Evolutionary conservation across 2,329 filamentous ascomycete species (phyloP).

Genomic region (Helotiales sp.): DNA sequence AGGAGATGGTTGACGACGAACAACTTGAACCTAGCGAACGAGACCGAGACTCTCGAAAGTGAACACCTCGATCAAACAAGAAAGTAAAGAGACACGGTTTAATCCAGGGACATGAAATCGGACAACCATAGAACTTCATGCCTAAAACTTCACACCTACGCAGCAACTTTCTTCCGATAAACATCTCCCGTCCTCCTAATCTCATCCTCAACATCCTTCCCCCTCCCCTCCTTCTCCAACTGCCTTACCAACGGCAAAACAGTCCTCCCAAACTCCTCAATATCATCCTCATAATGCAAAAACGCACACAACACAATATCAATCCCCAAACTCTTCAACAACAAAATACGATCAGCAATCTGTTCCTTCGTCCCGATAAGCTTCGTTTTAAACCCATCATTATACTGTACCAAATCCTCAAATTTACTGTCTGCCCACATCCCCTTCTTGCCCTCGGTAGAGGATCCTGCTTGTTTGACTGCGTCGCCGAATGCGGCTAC

Average conservation of each 20-base stretch:
- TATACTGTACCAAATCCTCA: slow-evolving; percentile 54
- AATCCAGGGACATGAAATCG: too few relatives aligned
- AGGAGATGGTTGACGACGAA: too few relatives aligned
- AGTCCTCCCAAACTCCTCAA: slow-evolving; percentile 47
- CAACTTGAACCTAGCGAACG: too few relatives aligned
- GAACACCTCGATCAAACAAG: too few relatives aligned
- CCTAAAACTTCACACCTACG: not conserved
- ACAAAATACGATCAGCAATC: slow-evolving; percentile 48
- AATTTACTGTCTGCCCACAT: slow-evolving; percentile 55
- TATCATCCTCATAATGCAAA: slow-evolving; percentile 53
- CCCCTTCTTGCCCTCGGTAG: slow-evolving; percentile 47
- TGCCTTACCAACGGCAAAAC: slow-evolving; percentile 48
- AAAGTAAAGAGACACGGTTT: too few relatives aligned
- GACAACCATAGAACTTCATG: not conserved
- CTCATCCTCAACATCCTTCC: slow-evolving; percentile 47
- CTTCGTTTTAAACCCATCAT: slow-evolving; percentile 57
- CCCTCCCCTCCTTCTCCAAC: slow-evolving; percentile 47
- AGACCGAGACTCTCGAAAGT: too few relatives aligned
- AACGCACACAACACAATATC: slow-evolving; percentile 48
- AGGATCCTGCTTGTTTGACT: slow-evolving; percentile 50
- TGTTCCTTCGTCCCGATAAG: slow-evolving; percentile 52
- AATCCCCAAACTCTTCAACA: slow-evolving; percentile 47
- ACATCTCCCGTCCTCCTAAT: slow-evolving; percentile 48
- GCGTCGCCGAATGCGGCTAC: slow-evolving; percentile 50
- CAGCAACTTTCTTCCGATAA: slow-evolving; percentile 35